Evolutionary conservation across 106 monocot species (phyloP).

Genomic region (Allium cepa): DNA sequence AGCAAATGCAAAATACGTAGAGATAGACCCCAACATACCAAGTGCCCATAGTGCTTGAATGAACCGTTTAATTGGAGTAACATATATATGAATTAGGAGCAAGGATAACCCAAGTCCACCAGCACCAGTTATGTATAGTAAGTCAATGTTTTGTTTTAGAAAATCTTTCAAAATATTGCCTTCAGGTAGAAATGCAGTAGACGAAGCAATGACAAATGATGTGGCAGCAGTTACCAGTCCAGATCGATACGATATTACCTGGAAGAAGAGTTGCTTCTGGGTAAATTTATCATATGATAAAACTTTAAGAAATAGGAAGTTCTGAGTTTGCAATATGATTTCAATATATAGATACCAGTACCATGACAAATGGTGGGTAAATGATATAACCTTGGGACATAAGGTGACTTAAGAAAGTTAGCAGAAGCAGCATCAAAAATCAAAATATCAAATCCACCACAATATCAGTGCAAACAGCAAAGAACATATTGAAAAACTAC

Average conservation of each 20-base stretch:
- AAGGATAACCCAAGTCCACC: conserved; percentile 83
- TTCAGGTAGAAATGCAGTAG: conserved; percentile 64
- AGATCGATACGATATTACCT: conserved; percentile 83
- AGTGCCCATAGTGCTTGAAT: conserved; percentile 77
- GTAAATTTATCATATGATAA: no score
- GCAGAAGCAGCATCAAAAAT: no score
- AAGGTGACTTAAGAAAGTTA: no score
- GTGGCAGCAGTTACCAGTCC: conserved; percentile 76
- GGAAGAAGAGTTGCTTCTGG: conserved; percentile 10
- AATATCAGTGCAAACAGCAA: no score
- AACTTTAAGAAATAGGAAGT: no score
- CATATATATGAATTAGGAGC: conserved; percentile 86
- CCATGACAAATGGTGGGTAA: no score
- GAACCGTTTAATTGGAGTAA: conserved; percentile 82
- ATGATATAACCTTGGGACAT: no score
- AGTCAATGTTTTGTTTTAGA: conserved; percentile 48
- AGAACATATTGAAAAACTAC: no score
- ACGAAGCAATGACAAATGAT: conserved; percentile 73
- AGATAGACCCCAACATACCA: conserved; percentile 73
- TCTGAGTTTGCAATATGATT: no score
- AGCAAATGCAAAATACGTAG: conserved; percentile 51
- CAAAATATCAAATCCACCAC: no score
- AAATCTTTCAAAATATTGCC: conserved; percentile 27
- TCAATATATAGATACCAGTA: no score
- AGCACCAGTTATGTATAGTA: conserved; percentile 61